phyloP scores from a whole-genome alignment of 2,329 filamentous ascomycete genomes.

The Trichoderma koningiopsis region DNA sequence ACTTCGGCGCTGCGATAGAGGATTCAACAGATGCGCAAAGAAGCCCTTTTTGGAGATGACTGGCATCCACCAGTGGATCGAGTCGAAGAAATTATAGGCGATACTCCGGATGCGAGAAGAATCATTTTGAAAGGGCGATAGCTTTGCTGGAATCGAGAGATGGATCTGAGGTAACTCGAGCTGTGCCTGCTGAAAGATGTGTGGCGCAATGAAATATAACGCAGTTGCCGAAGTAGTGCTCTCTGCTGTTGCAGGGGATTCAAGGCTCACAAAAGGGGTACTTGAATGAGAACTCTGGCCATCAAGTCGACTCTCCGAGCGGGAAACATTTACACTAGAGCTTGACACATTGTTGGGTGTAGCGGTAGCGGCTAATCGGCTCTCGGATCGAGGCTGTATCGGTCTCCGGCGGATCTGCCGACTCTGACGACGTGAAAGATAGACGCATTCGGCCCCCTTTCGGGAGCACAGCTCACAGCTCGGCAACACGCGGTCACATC shows the following conservation, averaged over 20 bases:
- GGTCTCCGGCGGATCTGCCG: not conserved
- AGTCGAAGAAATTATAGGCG: slow-evolving; percentile 4
- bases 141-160: not conserved
- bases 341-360: not conserved
- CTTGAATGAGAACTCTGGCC: not conserved
- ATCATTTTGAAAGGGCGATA: not conserved
- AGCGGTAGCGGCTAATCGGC: not conserved
- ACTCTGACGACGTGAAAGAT: not conserved
- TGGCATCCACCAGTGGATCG: slow-evolving; percentile 9
- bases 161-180: slow-evolving; percentile 1
- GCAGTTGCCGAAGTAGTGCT: not conserved
- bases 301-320: not conserved
- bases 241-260: not conserved
- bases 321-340: not conserved
- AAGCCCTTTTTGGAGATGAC: slow-evolving; percentile 2
- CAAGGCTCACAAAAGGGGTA: not conserved
- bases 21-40: slow-evolving; percentile 1
- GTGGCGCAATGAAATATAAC: slow-evolving; percentile 1
- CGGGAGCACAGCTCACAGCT: not conserved
- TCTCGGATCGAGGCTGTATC: not conserved
- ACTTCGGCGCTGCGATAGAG: not conserved
- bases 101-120: not conserved
- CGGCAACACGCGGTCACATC: not conserved
- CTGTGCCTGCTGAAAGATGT: slow-evolving; percentile 3
- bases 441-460: not conserved